Evolutionary conservation across 805 yeast species (phyloP), one percentile per base, ranked within the genome.

Genomic region (Lachancea quebecensis): DNA sequence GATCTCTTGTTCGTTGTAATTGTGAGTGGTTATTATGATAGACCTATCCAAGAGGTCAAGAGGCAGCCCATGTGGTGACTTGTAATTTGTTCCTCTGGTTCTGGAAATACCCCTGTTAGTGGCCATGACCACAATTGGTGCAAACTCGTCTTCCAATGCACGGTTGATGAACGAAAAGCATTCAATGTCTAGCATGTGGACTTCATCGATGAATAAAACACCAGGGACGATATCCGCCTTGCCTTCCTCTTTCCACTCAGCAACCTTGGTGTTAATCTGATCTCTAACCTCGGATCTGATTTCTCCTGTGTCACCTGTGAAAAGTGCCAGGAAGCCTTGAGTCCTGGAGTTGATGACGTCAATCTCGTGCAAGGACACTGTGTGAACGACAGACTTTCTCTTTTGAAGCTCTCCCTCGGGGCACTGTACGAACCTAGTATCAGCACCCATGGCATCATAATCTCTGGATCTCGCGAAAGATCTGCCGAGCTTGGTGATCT

Each of bases 351-450:
- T 93, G 63, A 95, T 95, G 44, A 91, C 96, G 68, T 93, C 99
- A 56, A 93, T 86, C 67, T 93, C 99, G 69, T 93, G 98, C 55
- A 93, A 73, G 1, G 97, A 87, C n/a, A 93, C 97, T 1, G 96
- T 95, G 68, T 93, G 99, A 31, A 90, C 96, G 31, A 89, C 95
- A 61, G 89, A 95, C 62, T 87, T 88, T 59, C 97, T 81, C 62
- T 87, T 86, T 71, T 93, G 99, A 60, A 93, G 78, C 72, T 93
- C 99, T 46, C 99, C 99, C 65, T 93, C 97, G 34, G 99, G 99
- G 64, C 96, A 85, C 68, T 93, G 97, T 47, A 93, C 96, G 65
- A 93, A 93, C 67, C 89, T 90, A 41, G 96, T 90, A 53, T 95
- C 98, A 44, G 97, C 96, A 16, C 96, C 95, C 95, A 89, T 88